phyloP scores from a whole-genome alignment of 495 filamentous ascomycete genomes.

The Xylaria grammica region DNA sequence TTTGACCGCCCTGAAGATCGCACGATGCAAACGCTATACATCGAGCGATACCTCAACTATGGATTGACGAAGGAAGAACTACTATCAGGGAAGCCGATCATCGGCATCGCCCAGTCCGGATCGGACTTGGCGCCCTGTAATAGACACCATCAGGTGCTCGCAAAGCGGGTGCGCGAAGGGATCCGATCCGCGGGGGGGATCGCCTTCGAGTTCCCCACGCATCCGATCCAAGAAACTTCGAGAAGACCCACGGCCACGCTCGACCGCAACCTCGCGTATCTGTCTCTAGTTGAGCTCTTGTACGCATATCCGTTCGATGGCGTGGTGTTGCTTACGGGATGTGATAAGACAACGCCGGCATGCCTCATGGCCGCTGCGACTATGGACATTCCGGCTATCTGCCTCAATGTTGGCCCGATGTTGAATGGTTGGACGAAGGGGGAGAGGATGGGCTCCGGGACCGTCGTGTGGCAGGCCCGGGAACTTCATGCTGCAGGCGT shows the following conservation, averaged over 20 bases:
- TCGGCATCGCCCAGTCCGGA: constrained; percentile 62
- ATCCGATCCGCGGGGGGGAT: constrained; percentile 60
- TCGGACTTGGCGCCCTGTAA: constrained; percentile 62
- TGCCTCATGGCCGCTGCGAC: constrained; percentile 63
- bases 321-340: constrained; percentile 61
- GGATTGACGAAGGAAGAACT: constrained; percentile 60
- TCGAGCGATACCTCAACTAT: constrained; percentile 63
- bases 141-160: constrained; percentile 57
- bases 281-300: constrained; percentile 58
- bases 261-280: constrained; percentile 60
- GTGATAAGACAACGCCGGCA: constrained; percentile 63
- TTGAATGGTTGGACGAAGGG: constrained; percentile 56
- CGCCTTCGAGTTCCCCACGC: constrained; percentile 61
- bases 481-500: constrained; percentile 59
- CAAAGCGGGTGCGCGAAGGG: constrained; percentile 59
- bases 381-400: constrained; percentile 63
- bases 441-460: constrained; percentile 52
- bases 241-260: constrained; percentile 57
- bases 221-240: constrained; percentile 60
- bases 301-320: constrained; percentile 60
- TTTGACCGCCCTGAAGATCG: constrained; percentile 23
- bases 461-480: constrained; percentile 57
- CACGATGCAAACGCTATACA: constrained; percentile 41
- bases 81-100: constrained; percentile 60
- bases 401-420: constrained; percentile 63